phyloP scores from a whole-genome alignment of 2,329 filamentous ascomycete species.

The Phoma herbarum region DNA sequence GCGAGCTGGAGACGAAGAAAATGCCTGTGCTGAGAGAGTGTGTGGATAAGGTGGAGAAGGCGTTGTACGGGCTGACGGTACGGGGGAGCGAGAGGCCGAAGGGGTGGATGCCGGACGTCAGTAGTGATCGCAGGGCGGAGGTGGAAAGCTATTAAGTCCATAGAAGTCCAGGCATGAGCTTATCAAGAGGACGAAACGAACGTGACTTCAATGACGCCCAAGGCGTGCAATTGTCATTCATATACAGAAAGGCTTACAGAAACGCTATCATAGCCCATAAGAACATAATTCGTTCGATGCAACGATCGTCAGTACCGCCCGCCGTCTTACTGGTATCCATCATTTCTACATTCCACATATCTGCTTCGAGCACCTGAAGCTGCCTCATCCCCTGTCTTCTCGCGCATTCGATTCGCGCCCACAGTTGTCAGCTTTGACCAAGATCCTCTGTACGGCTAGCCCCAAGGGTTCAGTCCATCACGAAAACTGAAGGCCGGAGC shows the following conservation, averaged over 20 bases:
- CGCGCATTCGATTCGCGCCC: neutral
- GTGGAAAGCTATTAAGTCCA: constrained; percentile 52
- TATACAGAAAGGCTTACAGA: constrained; percentile 39
- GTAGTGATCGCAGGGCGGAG: constrained; percentile 52
- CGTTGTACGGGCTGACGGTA: constrained; percentile 87
- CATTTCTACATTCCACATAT: neutral
- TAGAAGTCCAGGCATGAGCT: no score
- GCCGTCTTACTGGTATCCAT: constrained; percentile 19
- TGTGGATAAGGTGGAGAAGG: constrained; percentile 91
- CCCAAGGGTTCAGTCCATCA: constrained; percentile 3
- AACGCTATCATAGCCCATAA: constrained; percentile 48
- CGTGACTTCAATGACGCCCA: neutral
- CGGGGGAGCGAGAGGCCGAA: constrained; percentile 87
- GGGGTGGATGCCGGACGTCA: constrained; percentile 88
- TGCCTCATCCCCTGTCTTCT: neutral
- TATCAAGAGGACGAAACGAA: neutral
- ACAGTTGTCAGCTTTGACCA: neutral
- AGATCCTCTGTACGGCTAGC: constrained; percentile 4
- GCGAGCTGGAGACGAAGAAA: constrained; percentile 75
- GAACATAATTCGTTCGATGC: constrained; percentile 34
- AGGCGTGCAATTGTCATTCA: constrained; percentile 20
- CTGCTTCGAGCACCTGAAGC: neutral
- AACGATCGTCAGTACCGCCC: constrained; percentile 12
- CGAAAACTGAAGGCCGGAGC: neutral
- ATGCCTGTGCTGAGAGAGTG: constrained; percentile 85